These are phyloP conservation scores for Cryphonectria parasitica DNA, from an alignment of 2,329 filamentous ascomycete species.

Conservation along the genomic window DNA sequence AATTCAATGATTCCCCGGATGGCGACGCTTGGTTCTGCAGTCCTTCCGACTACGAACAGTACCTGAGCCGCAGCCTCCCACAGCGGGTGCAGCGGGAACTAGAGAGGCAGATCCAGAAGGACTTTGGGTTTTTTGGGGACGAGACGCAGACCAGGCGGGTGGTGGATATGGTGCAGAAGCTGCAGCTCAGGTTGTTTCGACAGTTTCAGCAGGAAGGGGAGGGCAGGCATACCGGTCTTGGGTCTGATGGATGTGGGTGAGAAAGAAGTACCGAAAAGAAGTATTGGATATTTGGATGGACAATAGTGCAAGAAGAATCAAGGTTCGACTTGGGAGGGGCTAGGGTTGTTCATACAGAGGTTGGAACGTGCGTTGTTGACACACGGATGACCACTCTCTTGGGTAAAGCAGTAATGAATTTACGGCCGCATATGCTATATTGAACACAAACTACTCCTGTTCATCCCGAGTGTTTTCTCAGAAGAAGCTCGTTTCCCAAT, in stretches of 20 bases:
- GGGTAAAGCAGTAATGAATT: not conserved
- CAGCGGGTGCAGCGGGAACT: slow-evolving; percentile 28
- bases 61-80: slow-evolving; percentile 26
- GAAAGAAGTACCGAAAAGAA: not conserved
- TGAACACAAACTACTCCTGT: not conserved
- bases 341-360: not conserved
- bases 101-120: slow-evolving; percentile 27
- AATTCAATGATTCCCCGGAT: not conserved
- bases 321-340: too few relatives aligned
- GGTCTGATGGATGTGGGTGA: not conserved
- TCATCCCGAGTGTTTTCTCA: not conserved
- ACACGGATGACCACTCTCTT: not conserved
- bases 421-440: not conserved
- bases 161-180: slow-evolving; percentile 29
- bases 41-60: slow-evolving; percentile 28
- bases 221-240: not conserved
- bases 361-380: not conserved
- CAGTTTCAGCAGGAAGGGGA: slow-evolving; percentile 21
- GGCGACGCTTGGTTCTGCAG: slow-evolving; percentile 24
- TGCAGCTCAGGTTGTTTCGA: slow-evolving; percentile 28
- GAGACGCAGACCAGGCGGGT: slow-evolving; percentile 25
- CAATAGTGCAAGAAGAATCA: not conserved
- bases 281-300: not conserved
- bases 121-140: slow-evolving; percentile 29
- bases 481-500: not conserved